These are phyloP conservation scores for Elasticomyces elasticus DNA, from an alignment of 495 filamentous ascomycete genomes.

Conservation along the genomic window DNA sequence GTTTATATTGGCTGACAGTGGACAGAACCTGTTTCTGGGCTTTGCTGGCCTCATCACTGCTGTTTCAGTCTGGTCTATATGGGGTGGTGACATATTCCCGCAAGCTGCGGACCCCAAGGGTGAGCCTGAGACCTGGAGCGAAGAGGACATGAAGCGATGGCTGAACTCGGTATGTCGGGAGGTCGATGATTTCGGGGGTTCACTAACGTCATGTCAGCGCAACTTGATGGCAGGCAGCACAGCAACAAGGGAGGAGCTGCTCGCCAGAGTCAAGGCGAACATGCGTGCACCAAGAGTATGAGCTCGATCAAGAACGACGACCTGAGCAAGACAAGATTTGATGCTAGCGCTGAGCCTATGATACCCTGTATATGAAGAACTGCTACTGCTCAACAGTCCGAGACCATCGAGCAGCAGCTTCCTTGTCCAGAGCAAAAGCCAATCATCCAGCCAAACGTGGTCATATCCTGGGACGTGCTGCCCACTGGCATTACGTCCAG, in stretches of 20 bases:
- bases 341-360: background rate
- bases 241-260: conserved; percentile 62
- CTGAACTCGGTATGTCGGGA: conserved; percentile 13
- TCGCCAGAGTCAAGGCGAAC: conserved; percentile 74
- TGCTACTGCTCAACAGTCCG: too few species aligned
- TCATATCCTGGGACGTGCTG: background rate
- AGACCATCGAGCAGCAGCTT: too few species aligned
- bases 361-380: background rate
- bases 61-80: conserved; percentile 25
- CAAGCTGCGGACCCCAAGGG: conserved; percentile 18
- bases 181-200: background rate
- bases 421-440: too few species aligned
- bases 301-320: background rate
- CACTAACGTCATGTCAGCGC: background rate
- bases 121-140: conserved; percentile 21
- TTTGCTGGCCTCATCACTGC: conserved; percentile 25
- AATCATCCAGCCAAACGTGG: background rate
- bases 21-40: conserved; percentile 23
- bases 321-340: background rate
- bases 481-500: too few species aligned
- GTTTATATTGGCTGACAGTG: background rate
- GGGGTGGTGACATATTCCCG: conserved; percentile 23
- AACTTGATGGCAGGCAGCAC: conserved; percentile 31
- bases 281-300: conserved; percentile 42
- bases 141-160: conserved; percentile 22